These are phyloP conservation scores for Neurospora sp. DNA, from an alignment of 495 filamentous ascomycete genomes.

Conservation along the genomic window DNA sequence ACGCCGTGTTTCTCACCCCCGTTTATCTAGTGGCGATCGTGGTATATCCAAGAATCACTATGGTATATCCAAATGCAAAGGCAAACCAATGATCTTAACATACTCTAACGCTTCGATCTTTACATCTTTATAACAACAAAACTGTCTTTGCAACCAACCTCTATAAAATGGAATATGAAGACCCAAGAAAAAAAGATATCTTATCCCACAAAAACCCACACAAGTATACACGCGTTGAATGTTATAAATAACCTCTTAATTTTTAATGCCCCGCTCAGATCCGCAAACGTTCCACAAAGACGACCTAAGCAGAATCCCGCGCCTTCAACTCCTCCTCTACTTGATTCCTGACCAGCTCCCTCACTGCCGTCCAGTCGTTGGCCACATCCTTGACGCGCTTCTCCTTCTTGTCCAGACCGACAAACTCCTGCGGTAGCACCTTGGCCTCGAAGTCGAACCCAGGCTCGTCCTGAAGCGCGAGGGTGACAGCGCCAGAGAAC, in stretches of 20 bases:
- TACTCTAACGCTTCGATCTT: neutral
- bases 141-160: neutral
- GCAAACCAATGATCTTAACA: no score
- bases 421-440: constrained; percentile 71
- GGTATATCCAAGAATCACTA: no score
- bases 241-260: neutral
- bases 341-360: constrained; percentile 45
- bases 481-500: constrained; percentile 68
- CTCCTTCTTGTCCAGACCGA: constrained; percentile 58
- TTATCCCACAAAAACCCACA: neutral
- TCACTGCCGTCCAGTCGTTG: constrained; percentile 40
- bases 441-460: constrained; percentile 60
- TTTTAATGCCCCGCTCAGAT: neutral
- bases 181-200: neutral
- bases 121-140: neutral
- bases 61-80: no score
- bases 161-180: neutral
- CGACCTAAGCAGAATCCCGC: neutral
- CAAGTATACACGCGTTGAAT: neutral
- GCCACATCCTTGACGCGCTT: constrained; percentile 46
- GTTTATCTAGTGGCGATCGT: no score
- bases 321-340: constrained; percentile 41
- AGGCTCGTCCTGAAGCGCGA: constrained; percentile 55
- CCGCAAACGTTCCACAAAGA: neutral
- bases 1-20: no score